phyloP scores from a whole-genome alignment of 2,329 filamentous ascomycete species.

The Fusarium tuaranense region DNA sequence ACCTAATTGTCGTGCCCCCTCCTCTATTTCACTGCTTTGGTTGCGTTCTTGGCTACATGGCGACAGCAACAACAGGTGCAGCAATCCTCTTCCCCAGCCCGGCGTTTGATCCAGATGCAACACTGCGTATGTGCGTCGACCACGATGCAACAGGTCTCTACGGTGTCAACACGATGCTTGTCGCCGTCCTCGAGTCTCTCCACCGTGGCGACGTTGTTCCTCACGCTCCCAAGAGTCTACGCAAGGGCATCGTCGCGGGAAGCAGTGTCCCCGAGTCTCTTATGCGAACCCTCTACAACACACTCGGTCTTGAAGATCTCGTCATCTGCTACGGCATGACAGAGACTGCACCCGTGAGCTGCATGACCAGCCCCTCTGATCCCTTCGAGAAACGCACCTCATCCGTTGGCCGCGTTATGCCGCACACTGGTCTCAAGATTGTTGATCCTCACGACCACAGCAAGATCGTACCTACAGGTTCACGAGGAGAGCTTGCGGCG shows the following conservation, averaged over 20 bases:
- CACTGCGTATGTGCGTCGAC: slow-evolving; percentile 68
- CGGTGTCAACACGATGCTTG: slow-evolving; percentile 95
- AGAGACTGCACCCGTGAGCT: slow-evolving; percentile 82
- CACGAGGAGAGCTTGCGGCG: slow-evolving; percentile 84
- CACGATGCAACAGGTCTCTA: slow-evolving; percentile 76
- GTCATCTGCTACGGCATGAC: slow-evolving; percentile 99
- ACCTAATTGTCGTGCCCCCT: slow-evolving; percentile 86
- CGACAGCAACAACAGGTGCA: slow-evolving; percentile 83
- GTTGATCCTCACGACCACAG: slow-evolving; percentile 75
- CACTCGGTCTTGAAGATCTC: slow-evolving; percentile 81
- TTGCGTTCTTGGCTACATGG: slow-evolving; percentile 93
- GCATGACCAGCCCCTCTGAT: slow-evolving; percentile 86
- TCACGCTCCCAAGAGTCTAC: slow-evolving; percentile 57
- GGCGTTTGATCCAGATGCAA: slow-evolving; percentile 83
- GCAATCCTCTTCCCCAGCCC: slow-evolving; percentile 88
- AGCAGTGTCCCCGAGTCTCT: slow-evolving; percentile 85
- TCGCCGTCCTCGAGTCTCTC: slow-evolving; percentile 85
- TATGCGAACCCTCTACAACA: slow-evolving; percentile 80
- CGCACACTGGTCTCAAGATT: slow-evolving; percentile 82
- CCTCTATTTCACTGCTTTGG: slow-evolving; percentile 95
- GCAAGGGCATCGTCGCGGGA: slow-evolving; percentile 93
- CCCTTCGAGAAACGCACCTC: slow-evolving; percentile 78
- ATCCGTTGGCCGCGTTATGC: slow-evolving; percentile 83
- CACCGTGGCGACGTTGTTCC: slow-evolving; percentile 52
- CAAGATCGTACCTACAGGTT: slow-evolving; percentile 70